A percentile compares a stretch with the other conserved stretches of the same genome.
These are phyloP conservation scores for Fistulinella cinereoalba DNA, from an alignment of 1,284 basidiomycete genomes.

Conservation along the genomic window DNA sequence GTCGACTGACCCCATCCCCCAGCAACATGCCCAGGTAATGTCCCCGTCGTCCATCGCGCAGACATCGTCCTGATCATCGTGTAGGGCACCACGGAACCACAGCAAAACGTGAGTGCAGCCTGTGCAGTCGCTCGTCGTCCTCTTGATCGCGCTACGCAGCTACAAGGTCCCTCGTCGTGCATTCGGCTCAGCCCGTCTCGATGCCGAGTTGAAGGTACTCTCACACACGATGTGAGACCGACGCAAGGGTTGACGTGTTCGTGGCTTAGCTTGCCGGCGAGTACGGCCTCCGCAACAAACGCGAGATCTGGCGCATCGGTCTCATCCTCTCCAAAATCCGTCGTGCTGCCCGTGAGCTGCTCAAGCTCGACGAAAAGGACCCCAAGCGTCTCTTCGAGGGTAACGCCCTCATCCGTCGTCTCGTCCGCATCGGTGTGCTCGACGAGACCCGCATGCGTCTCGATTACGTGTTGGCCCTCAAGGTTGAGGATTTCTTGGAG, in stretches of 20 bases:
- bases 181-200: constrained; percentile 97
- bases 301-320: constrained; percentile 99
- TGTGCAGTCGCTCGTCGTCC: no score
- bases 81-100: constrained; percentile 83
- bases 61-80: constrained; percentile 36
- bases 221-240: background rate
- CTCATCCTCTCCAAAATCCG: constrained; percentile 99
- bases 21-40: constrained; percentile 80
- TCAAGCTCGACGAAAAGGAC: constrained; percentile 99
- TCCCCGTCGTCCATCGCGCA: constrained; percentile 25
- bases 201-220: constrained; percentile 94
- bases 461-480: constrained; percentile 99
- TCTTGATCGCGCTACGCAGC: constrained; percentile 56
- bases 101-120: constrained; percentile 91
- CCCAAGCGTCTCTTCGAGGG: constrained; percentile 99
- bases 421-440: constrained; percentile 99
- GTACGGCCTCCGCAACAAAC: constrained; percentile 99
- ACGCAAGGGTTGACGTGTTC: constrained; percentile 5
- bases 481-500: constrained; percentile 99
- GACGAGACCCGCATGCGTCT: constrained; percentile 99
- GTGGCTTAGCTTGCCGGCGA: constrained; percentile 89
- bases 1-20: constrained; percentile 45
- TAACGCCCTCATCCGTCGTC: constrained; percentile 98
- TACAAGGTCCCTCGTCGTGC: constrained; percentile 99
- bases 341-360: constrained; percentile 99